Conservation (phyloP, 768 basidiomycete genomes). For the Leucosporidium creatinivorum region DNA sequence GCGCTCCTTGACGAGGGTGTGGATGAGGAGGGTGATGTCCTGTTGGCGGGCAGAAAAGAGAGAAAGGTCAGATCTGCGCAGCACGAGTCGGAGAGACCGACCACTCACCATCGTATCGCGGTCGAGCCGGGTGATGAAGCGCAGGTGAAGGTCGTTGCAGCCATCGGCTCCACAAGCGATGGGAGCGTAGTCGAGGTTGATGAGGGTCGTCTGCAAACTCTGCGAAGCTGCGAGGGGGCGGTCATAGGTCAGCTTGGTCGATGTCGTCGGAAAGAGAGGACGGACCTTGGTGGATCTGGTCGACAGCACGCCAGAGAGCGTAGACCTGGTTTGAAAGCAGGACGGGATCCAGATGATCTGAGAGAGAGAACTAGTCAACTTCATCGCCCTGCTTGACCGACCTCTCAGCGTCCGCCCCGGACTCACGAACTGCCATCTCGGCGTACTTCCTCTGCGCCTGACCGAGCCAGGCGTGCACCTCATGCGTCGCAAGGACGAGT, state of each 20-base stretch:
- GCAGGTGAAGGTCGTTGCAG: slow-evolving; percentile 13
- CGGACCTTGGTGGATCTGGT: slow-evolving; percentile 10
- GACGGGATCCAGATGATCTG: neutral
- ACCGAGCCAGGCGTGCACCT: slow-evolving; percentile 9
- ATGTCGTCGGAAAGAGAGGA: too few species aligned
- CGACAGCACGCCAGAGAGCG: slow-evolving; percentile 3
- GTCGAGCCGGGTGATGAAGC: slow-evolving; percentile 1
- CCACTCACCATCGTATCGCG: neutral
- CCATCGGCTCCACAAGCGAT: slow-evolving; percentile 1
- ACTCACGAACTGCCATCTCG: neutral
- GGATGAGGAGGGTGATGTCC: slow-evolving; percentile 13
- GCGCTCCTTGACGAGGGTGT: slow-evolving; percentile 8
- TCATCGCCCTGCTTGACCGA: too few species aligned
- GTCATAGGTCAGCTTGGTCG: too few species aligned
- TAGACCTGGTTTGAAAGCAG: neutral
- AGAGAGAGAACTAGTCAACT: neutral
- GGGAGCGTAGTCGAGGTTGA: slow-evolving; percentile 13
- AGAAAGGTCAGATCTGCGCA: too few species aligned
- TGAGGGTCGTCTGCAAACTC: slow-evolving; percentile 11
- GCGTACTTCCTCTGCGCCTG: slow-evolving; percentile 3
- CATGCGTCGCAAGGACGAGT: neutral
- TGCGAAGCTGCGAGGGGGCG: slow-evolving; percentile 1
- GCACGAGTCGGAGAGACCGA: neutral
- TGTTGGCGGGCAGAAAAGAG: too few species aligned
- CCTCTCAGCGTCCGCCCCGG: neutral